Base-by-base conservation (phyloP, 495 filamentous ascomycete genomes). In the Hypoxylon fuscum region DNA sequence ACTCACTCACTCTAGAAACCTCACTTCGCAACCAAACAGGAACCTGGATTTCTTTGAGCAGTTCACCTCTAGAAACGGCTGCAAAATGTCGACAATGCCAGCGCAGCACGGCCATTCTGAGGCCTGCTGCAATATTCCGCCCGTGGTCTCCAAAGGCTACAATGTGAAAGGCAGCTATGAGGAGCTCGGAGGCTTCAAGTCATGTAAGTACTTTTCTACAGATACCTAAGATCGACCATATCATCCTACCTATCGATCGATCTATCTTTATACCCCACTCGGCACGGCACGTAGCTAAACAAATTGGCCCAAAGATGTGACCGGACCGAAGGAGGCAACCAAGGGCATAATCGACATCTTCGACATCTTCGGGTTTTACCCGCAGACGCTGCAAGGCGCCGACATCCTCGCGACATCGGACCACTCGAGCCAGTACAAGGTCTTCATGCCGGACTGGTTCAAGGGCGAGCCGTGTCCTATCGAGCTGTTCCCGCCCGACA, bases 41-140 rank as follows among this genome's bases (percentile, higher is more conserved):
- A 62, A 42, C 12, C 51, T 29, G 17, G 27, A 45, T 17, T 22
- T 54, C 25, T 20, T 54, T 15, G 48, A 53, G 7, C 58, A 55
- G 49, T 41, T 38, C 1, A 34, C 43, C 8, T 35, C 50, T 11
- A 44, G 23, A 53, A 40, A 58, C 52, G 49, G 53, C 62, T 74
- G 72, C 75, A 79, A 66, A 22, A 82, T 82, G 79, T 80, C 79
- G 54, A 75, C 78, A 15, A 80, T 81, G 78, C 76, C 75, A 48
- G 79, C 78, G 9, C 73, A 63, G 65, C 74, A 78, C 72, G 78
- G 79, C 71, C 82, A 85, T 62, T 82, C 72, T 60, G 83, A 86
- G 74, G 89, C 89, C 52, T 90, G 87, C 75, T 90, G 88, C 72
- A 89, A 85, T 59, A 85, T 91, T 35, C 88, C 90, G 0, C 88